phyloP scores from a whole-genome alignment of 1,284 basidiomycete species.

The Moesziomyces sp. region DNA sequence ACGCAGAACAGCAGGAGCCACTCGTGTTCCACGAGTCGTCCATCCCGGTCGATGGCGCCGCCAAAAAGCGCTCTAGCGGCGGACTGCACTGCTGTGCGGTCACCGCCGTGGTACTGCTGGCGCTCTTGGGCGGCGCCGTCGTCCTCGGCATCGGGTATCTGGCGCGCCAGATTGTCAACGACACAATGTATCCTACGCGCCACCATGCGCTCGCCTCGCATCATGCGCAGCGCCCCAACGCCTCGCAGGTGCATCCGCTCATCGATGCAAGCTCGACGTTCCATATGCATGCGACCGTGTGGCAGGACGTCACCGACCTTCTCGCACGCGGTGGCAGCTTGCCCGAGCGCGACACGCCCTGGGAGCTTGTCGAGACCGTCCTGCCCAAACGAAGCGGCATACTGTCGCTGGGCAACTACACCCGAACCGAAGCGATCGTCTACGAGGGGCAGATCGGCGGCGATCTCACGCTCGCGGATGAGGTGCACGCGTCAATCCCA shows the following conservation, averaged over 20 bases:
- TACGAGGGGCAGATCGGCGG: conserved; percentile 1
- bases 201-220: conserved; percentile 1
- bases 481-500: conserved; percentile 7
- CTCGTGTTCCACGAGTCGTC: conserved; percentile 16
- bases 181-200: conserved; percentile 10
- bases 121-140: conserved; percentile 6
- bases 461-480: conserved; percentile 1
- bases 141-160: conserved; percentile 6
- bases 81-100: too few species aligned
- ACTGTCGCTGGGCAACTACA: background rate
- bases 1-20: too few species aligned
- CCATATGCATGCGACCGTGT: conserved; percentile 15
- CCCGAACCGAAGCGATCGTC: conserved; percentile 10
- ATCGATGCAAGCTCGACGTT: conserved; percentile 9
- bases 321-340: conserved; percentile 12
- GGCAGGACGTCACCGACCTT: conserved; percentile 21
- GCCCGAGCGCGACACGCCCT: conserved; percentile 5
- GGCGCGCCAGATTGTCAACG: background rate
- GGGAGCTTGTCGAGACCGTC: background rate
- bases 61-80: conserved; percentile 1
- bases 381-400: background rate
- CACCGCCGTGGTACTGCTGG: background rate
- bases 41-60: conserved; percentile 13
- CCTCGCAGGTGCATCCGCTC: conserved; percentile 16
- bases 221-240: conserved; percentile 7